Evolutionary conservation across 495 filamentous ascomycete species (phyloP), one percentile per base, ranked within the genome.

Genomic region (Aspergillus bertholletiae): DNA sequence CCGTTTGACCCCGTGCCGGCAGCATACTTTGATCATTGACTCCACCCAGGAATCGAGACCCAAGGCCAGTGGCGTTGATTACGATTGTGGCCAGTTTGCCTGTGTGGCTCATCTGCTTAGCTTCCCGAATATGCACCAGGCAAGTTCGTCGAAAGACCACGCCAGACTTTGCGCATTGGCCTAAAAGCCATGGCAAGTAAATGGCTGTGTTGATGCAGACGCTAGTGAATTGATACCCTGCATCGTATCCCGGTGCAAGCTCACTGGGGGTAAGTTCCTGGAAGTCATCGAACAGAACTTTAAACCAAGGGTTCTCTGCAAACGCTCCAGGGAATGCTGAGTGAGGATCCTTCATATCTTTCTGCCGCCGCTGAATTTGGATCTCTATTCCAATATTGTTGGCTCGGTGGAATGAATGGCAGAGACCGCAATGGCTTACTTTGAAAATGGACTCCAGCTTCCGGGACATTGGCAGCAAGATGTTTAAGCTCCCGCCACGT

Each of bases 231-330:
- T 77, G 71, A 43, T 82, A 88, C 5, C 79, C 93, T n/a, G 83
- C 86, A 51, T 89, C 83, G 34, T n/a, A 84, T 80, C 7, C 79
- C 85, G 1, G 66, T 52, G 0, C 80, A 80, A 7, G 96, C 0
- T 74, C 66, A 49, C 75, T 56, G 7, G 76, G 62, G 0, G 48
- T 11, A 57, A 57, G 48, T 26, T 58, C 52, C 7, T 27, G 57
- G 44, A 48, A 22, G 34, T 22, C 17, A 32, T 20, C 24, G 22
- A 12, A 22, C 48, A 17, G 11, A 28, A 28, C 67, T 53, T 75
- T 80, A 63, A 84, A 96, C 92, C 92, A 96, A 0, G 92, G 86
- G n/a, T n/a, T n/a, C n/a, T n/a, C n/a, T n/a, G n/a, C n/a, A n/a
- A n/a, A n/a, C n/a, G n/a, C n/a, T n/a, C n/a, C n/a, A n/a, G n/a